These are phyloP conservation scores for Zasmidium angulare DNA, from an alignment of 2,329 filamentous ascomycete genomes.

Conservation along the genomic window DNA sequence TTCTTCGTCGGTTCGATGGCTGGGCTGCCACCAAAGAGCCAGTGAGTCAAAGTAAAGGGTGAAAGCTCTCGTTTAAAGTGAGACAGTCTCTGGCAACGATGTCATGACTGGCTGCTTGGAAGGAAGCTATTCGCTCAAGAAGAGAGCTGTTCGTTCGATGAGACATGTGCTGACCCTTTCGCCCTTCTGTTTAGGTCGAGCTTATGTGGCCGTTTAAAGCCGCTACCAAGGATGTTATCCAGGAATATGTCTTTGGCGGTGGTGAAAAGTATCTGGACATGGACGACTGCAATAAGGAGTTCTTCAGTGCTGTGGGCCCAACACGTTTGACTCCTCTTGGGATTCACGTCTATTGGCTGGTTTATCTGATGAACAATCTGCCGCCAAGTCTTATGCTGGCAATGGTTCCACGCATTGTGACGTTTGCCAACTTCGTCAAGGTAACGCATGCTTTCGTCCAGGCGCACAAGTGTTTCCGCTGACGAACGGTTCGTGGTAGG, in stretches of 20 bases:
- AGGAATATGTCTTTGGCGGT: conserved; percentile 9
- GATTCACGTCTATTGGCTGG: conserved; percentile 3
- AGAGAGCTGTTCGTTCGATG: too few relatives aligned
- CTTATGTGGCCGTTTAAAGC: background rate
- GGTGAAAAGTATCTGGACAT: conserved; percentile 1
- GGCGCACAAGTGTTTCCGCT: background rate
- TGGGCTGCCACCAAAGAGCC: conserved; percentile 2
- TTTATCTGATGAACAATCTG: background rate
- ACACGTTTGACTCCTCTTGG: conserved; percentile 1
- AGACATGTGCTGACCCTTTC: too few relatives aligned
- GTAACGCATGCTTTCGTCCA: background rate
- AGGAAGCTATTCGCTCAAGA: too few relatives aligned
- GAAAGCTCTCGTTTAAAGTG: too few relatives aligned
- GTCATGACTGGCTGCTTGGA: too few relatives aligned
- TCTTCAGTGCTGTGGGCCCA: conserved; percentile 4
- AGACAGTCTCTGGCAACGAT: too few relatives aligned
- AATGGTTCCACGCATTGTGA: conserved; percentile 2
- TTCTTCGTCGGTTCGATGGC: conserved; percentile 4
- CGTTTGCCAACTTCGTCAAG: conserved; percentile 1
- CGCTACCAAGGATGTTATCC: conserved; percentile 10
- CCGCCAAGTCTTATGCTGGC: background rate
- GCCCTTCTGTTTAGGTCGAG: too few relatives aligned
- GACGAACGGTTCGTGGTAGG: background rate
- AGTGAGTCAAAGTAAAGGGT: too few relatives aligned
- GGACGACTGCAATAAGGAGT: conserved; percentile 7